A percentile compares a stretch with the other conserved stretches of the same genome.
Evolutionary conservation across 371 early-diverging fungal species (phyloP).

Genomic region (Syncephalastrum monosporum): DNA sequence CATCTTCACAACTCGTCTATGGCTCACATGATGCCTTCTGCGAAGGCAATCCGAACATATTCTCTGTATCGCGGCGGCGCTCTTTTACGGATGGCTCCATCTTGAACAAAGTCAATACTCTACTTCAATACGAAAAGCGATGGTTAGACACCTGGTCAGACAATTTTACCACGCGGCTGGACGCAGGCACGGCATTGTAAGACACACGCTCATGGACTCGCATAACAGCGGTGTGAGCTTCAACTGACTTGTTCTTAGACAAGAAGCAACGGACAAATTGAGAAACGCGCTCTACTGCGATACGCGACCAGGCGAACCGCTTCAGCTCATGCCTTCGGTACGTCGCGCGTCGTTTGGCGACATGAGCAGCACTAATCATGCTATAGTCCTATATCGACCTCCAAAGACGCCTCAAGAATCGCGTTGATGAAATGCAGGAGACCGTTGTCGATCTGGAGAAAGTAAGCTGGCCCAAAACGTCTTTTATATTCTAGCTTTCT

Average conservation of each 20-base stretch:
- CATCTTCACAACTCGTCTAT: background rate
- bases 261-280: too few species aligned
- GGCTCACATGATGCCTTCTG: background rate
- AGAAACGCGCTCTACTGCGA: too few species aligned
- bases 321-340: constrained; percentile 10
- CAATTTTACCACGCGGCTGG: constrained; percentile 7
- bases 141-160: constrained; percentile 8
- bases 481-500: background rate
- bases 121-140: constrained; percentile 9
- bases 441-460: constrained; percentile 4
- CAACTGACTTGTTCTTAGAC: too few species aligned
- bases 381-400: constrained; percentile 9
- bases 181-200: constrained; percentile 8
- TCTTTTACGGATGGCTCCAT: constrained; percentile 4
- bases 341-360: background rate
- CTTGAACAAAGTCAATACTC: constrained; percentile 8
- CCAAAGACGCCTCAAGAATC: constrained; percentile 6
- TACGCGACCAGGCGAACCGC: too few species aligned
- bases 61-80: constrained; percentile 5
- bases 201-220: background rate
- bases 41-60: constrained; percentile 1
- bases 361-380: background rate
- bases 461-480: background rate
- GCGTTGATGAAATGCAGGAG: constrained; percentile 1
- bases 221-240: too few species aligned